phyloP scores from a whole-genome alignment of 2,329 filamentous ascomycete species.

The Pyrenochaeta sp. region DNA sequence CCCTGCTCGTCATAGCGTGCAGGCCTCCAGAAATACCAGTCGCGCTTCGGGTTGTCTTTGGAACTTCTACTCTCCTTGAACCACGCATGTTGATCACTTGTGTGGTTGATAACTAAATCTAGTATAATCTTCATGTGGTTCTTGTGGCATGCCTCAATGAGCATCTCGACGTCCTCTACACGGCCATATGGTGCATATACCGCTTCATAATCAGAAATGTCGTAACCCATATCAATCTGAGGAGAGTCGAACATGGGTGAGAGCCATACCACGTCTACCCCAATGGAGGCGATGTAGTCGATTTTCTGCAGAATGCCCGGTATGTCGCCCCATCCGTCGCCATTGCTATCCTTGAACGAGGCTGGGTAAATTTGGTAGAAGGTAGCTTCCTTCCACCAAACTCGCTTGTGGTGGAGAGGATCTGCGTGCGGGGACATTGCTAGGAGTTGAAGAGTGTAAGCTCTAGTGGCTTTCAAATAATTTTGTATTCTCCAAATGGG shows the following conservation, averaged over 20 bases:
- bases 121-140: constrained; percentile 75
- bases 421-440: constrained; percentile 38
- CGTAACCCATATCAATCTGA: constrained; percentile 75
- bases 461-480: too few species aligned
- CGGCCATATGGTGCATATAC: constrained; percentile 73
- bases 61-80: constrained; percentile 72
- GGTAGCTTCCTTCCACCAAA: constrained; percentile 58
- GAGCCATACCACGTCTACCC: constrained; percentile 72
- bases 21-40: constrained; percentile 77
- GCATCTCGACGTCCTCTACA: constrained; percentile 68
- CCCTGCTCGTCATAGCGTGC: constrained; percentile 63
- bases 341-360: constrained; percentile 57
- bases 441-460: background rate
- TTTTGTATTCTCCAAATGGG: too few species aligned
- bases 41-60: constrained; percentile 68
- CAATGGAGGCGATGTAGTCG: constrained; percentile 63
- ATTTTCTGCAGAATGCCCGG: constrained; percentile 70
- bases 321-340: constrained; percentile 69
- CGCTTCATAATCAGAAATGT: constrained; percentile 72
- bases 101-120: constrained; percentile 82
- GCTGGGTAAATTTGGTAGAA: constrained; percentile 58
- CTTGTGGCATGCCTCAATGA: constrained; percentile 68
- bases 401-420: constrained; percentile 29
- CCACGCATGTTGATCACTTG: constrained; percentile 75
- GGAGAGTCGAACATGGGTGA: constrained; percentile 72